Base-by-base conservation (phyloP, 2,329 filamentous ascomycete genomes). In the Trichophyton schoenleinii region DNA sequence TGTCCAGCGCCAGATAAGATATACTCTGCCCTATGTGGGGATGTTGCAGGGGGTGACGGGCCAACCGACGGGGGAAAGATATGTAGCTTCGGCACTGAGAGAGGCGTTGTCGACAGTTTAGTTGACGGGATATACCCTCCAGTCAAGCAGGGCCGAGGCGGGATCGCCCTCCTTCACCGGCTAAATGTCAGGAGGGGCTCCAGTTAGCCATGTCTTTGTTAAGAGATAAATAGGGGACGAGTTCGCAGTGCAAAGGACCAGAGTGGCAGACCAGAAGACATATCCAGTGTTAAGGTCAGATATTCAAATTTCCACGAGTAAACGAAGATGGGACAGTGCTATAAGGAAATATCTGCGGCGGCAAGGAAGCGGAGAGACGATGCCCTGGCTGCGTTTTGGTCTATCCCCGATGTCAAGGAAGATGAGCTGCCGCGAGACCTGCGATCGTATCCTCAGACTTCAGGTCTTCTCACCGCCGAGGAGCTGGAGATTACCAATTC, bases 381-480 rank as follows among this genome's bases (percentile, higher is more conserved):
- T 62, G 65, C 69, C 6, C 66, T 73, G 6, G 68, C 70, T 8
- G 63, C 61, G 18, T 66, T 64, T 44, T 64, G 61, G 41, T 49
- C 49, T n/a, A 59, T 66, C 31, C 63, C 64, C 20, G 63, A 64
- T 59, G 46, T 66, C 58, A 63, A 57, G 20, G 64, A 66, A 2
- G 64, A 62, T 3, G 55, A 61, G 7, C 60, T 66, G 11, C 64
- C 64, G 8, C 46, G 44, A n/a, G 64, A 66, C 38, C 46, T 66
- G 62, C 62, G 63, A 59, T 62, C 63, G 11, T 66, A 59, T 34
- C 63, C 63, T 18, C 60, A 57, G 18, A 64, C 66, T 67, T 87
- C 83, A 1, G 83, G 82, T 2, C 83, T 84, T 77, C 83, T 87
- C 64, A 81, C 74, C 18, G 49, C 64, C n/a, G 65, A 72, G 22